A percentile compares a stretch with the other conserved stretches of the same genome.
Conservation (phyloP, 108 stramenopile genomes). For the Ochromonas danica region DNA sequence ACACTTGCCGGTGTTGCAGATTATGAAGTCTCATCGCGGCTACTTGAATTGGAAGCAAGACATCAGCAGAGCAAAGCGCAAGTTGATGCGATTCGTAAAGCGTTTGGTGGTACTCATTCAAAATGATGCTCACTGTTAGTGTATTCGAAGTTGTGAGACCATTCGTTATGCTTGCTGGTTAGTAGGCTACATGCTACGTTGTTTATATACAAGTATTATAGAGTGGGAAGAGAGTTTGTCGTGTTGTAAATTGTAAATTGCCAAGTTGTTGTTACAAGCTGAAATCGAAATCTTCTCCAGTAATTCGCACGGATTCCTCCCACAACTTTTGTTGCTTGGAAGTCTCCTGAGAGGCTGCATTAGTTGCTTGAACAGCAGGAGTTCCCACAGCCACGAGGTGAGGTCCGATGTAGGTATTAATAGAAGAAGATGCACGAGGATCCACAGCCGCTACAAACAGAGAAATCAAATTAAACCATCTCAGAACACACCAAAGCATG, state of each 20-base stretch:
- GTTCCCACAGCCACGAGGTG: not conserved
- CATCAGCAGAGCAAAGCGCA: constrained; percentile 13
- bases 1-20: no score
- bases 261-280: no score
- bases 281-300: not conserved
- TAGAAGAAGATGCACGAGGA: not conserved
- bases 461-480: not conserved
- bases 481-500: not conserved
- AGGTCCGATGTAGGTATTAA: not conserved
- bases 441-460: not conserved
- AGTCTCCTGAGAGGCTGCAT: not conserved
- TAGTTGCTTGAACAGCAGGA: not conserved
- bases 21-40: no score
- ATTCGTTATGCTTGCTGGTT: no score
- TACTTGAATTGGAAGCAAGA: constrained; percentile 7
- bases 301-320: not conserved
- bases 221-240: no score
- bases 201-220: no score
- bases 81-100: constrained; percentile 10
- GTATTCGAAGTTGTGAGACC: no score
- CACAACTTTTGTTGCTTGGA: not conserved
- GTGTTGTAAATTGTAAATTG: no score
- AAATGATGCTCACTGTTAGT: no score
- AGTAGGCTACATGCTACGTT: no score
- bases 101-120: no score